phyloP scores from a whole-genome alignment of 78 protist species.

The Emiliania huxleyi region DNA sequence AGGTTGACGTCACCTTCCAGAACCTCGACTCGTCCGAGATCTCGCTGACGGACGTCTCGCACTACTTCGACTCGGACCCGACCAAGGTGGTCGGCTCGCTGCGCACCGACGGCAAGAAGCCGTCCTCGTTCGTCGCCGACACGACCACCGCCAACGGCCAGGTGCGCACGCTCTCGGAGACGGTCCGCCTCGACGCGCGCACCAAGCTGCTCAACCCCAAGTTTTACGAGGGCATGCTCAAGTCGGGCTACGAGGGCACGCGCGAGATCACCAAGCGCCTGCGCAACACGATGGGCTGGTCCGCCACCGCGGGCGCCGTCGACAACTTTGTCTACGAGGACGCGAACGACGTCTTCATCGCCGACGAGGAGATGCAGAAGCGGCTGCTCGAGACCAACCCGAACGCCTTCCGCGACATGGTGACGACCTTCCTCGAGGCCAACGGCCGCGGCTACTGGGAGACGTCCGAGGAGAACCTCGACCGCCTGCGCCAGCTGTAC shows the following conservation, averaged over 20 bases:
- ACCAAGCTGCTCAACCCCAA: slow-evolving; percentile 64
- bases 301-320: slow-evolving; percentile 58
- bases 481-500: slow-evolving; percentile 60
- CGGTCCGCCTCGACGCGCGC: slow-evolving; percentile 62
- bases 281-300: slow-evolving; percentile 61
- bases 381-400: slow-evolving; percentile 60
- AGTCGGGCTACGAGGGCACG: slow-evolving; percentile 49
- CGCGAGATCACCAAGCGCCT: slow-evolving; percentile 62
- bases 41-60: slow-evolving; percentile 57
- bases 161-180: slow-evolving; percentile 60
- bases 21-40: slow-evolving; percentile 64
- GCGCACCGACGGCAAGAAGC: slow-evolving; percentile 55
- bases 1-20: slow-evolving; percentile 54
- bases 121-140: slow-evolving; percentile 47
- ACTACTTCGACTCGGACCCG: slow-evolving; percentile 64
- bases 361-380: slow-evolving; percentile 50
- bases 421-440: slow-evolving; percentile 57
- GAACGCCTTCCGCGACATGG: slow-evolving; percentile 61
- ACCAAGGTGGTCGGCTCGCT: slow-evolving; percentile 47
- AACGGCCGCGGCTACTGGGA: slow-evolving; percentile 65
- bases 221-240: slow-evolving; percentile 60
- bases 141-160: slow-evolving; percentile 61
- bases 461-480: slow-evolving; percentile 51
- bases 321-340: slow-evolving; percentile 54
- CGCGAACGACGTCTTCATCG: slow-evolving; percentile 53